Percentiles rank a stretch among this genome's conserved stretches.
Evolutionary conservation across 2,329 filamentous ascomycete species (phyloP).

Genomic region (Hirsutella thompsonii): DNA sequence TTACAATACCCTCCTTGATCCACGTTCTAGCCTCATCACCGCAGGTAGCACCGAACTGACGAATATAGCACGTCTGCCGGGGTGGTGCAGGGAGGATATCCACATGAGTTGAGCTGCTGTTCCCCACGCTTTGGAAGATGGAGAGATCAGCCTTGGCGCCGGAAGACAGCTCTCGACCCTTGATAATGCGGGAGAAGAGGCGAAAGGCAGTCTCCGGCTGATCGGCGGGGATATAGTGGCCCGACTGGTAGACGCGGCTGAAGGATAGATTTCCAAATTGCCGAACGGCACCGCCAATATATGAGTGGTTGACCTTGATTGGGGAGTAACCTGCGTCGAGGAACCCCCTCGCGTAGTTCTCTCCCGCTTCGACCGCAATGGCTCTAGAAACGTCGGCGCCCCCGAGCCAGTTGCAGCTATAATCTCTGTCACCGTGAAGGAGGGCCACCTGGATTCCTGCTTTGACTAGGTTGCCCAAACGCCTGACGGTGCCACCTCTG

Average conservation of each 20-base stretch:
- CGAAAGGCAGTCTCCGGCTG: conserved; percentile 47
- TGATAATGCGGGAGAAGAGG: conserved; percentile 36
- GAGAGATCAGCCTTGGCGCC: no score
- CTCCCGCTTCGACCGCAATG: conserved; percentile 35
- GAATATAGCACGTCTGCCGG: no score
- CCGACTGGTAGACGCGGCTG: conserved; percentile 52
- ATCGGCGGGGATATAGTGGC: conserved; percentile 48
- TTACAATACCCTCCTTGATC: no score
- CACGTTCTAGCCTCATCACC: no score
- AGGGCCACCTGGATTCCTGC: conserved; percentile 58
- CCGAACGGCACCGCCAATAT: conserved; percentile 59
- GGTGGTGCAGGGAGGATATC: no score
- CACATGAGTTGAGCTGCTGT: no score
- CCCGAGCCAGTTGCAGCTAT: conserved; percentile 57
- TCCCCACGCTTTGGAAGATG: no score
- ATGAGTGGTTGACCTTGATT: conserved; percentile 53
- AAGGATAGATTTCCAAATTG: conserved; percentile 67
- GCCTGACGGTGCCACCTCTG: conserved; percentile 46
- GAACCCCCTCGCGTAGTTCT: conserved; percentile 42
- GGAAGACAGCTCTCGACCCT: no score
- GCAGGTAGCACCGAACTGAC: no score
- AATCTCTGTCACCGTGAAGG: conserved; percentile 55
- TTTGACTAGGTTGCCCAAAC: conserved; percentile 47
- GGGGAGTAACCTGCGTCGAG: conserved; percentile 56
- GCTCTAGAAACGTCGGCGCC: conserved; percentile 59